Evolutionary conservation across 768 basidiomycete species (phyloP), one percentile per base, ranked within the genome.

Genomic region (Favolaschia claudopus): DNA sequence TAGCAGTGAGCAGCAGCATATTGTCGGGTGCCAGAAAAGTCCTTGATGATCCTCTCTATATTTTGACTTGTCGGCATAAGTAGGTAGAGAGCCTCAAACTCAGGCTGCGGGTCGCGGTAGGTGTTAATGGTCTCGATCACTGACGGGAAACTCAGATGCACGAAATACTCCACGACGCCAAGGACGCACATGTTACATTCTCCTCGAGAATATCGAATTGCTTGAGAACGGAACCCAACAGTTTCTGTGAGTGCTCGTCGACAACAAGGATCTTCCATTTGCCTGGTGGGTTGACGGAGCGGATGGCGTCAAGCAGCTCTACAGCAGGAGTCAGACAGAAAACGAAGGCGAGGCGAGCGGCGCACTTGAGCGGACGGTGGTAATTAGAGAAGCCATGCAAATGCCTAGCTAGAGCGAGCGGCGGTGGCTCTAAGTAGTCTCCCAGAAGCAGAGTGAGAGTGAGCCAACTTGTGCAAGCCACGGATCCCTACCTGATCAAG

Each of bases 201-300:
- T 97, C 94, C 73, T 95, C 89, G 54, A 99, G 75, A 54, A 99
- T 92, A 72, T 99, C 96, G 67, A 92, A 95, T 71, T 93, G 89
- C 76, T 94, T 95, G 66, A 98, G 82, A 4, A 96, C 93, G 9
- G 91, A 86, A 60, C 88, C 85, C 42, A 99, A 75, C 51, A 99
- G 77, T 71, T 83, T 87, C 74, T 95, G 89, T 24, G 95, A 89
- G 75, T 93, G 86, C 64, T 95, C 93, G 73, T 99, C 97, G 50
- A 99, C 92, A 58, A 99, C 95, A 39, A 99, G 86, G 66, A 97
- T 91, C 85, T 99, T 99, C 97, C 97, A 99, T 83, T 86, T 79
- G 56, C 86, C 87, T 19, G 90, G 87, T 3, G 96, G 93, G 69
- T 90, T 87, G 43, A 94, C 93, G 40, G 92, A 92, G 72, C 91